Base-by-base conservation (phyloP, 2,329 filamentous ascomycete genomes). In the Alternaria sp. region DNA sequence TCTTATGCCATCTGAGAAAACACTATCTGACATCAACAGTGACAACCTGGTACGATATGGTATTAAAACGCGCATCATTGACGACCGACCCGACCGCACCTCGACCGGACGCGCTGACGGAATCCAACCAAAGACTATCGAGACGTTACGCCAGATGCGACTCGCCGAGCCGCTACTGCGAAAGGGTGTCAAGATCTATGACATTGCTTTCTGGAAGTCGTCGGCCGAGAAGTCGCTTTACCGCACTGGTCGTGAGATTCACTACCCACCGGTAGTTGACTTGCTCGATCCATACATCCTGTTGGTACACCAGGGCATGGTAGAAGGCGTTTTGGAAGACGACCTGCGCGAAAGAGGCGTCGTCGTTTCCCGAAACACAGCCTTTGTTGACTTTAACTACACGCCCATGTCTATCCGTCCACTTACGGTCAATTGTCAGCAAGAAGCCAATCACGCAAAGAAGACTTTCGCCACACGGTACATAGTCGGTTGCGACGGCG, bases 41-140 rank as follows among this genome's bases (percentile, higher is more conserved):
- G 80, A 81, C 33, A 83, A 85, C 63, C 80, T 92, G 34, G 84
- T 85, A 17, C 83, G 88, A 8, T 90, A 86, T 68, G 89, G 89
- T 13, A 85, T 91, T 68, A 85, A 86, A 54, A 83, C 86, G 3
- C 82, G 84, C 39, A 82, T 92, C 42, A 81, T 92, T 48, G 90
- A 92, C 77, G 88, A 92, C 71, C 80, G 89, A 62, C 80, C 85
- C 33, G 85, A 90, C 67, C 86, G 86, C 69, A 93, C 90, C 1
- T 81, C 85, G 5, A 88, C 88, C 8, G 89, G 89, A 40, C 81
- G 85, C 56, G 89, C 89, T 61, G 90, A 92, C 74, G 90, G 90
- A 39, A 80, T 92, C 51, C 90, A 92, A 70, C 90, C 90, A 42
- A 92, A 92, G 78, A 90, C 89, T 1, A 90, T 93, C 68, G 90